A percentile compares a stretch with the other conserved stretches of the same genome.
These are phyloP conservation scores for Hyaloscypha finlandica DNA, from an alignment of 495 filamentous ascomycete species.

Conservation along the genomic window DNA sequence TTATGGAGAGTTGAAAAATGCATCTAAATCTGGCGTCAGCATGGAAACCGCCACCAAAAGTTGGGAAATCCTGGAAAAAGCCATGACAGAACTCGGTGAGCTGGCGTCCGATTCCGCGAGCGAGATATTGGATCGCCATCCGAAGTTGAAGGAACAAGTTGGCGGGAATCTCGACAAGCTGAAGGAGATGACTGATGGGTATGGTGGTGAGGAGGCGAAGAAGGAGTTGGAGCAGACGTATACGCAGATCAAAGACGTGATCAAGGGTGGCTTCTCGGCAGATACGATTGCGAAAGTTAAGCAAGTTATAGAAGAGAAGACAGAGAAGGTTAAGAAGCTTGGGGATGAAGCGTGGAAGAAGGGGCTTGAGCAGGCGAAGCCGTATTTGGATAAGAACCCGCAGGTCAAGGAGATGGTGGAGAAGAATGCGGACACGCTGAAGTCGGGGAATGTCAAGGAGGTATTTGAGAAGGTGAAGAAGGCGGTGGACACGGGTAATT, in stretches of 20 bases:
- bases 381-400: slow-evolving; percentile 66
- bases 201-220: slow-evolving; percentile 64
- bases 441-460: slow-evolving; percentile 57
- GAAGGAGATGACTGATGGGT: slow-evolving; percentile 62
- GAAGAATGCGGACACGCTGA: slow-evolving; percentile 59
- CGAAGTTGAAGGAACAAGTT: slow-evolving; percentile 64
- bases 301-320: slow-evolving; percentile 64
- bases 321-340: slow-evolving; percentile 57
- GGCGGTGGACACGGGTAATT: slow-evolving; percentile 55
- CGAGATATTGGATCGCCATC: slow-evolving; percentile 65
- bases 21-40: slow-evolving; percentile 51
- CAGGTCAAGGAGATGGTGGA: slow-evolving; percentile 64
- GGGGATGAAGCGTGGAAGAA: slow-evolving; percentile 67
- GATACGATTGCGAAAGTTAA: slow-evolving; percentile 53
- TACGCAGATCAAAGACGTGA: slow-evolving; percentile 56
- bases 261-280: slow-evolving; percentile 51
- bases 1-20: slow-evolving; percentile 57
- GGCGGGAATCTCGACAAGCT: slow-evolving; percentile 62
- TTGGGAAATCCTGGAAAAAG: slow-evolving; percentile 54
- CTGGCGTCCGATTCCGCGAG: slow-evolving; percentile 56
- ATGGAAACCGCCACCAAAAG: slow-evolving; percentile 51
- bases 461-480: slow-evolving; percentile 55
- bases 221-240: slow-evolving; percentile 69
- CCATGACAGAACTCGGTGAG: slow-evolving; percentile 49
- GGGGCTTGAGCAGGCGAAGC: slow-evolving; percentile 60